A percentile compares a stretch with the other conserved stretches of the same genome.
phyloP scores from a whole-genome alignment of 208 protist species.

The Kentomonas sorsogonicus region DNA sequence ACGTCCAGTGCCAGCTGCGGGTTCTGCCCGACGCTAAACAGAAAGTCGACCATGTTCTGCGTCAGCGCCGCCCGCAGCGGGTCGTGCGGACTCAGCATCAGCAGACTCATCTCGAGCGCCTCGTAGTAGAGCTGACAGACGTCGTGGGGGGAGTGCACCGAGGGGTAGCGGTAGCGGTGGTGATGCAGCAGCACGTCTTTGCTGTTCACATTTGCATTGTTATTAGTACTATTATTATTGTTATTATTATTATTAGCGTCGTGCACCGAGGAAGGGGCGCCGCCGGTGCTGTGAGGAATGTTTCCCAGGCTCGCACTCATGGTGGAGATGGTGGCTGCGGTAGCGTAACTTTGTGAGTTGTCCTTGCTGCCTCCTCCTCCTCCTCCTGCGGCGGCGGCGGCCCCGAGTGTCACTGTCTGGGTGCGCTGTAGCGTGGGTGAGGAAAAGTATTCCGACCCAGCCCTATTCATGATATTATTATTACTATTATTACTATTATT shows the following conservation, averaged over 20 bases:
- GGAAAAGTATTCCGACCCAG: too few species aligned
- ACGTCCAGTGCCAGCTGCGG: slow-evolving; percentile 9
- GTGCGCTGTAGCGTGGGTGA: too few species aligned
- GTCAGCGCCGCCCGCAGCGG: slow-evolving; percentile 77
- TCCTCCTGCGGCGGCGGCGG: too few species aligned
- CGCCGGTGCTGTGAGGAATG: background rate
- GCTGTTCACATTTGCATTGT: background rate
- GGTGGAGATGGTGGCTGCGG: too few species aligned
- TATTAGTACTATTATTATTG: background rate
- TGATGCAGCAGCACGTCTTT: slow-evolving; percentile 29
- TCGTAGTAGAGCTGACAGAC: slow-evolving; percentile 56
- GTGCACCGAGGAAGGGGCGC: background rate
- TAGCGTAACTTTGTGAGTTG: too few species aligned
- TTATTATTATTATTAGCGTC: background rate
- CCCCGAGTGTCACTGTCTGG: too few species aligned
- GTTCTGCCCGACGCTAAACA: slow-evolving; percentile 18
- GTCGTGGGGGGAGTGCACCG: slow-evolving; percentile 41
- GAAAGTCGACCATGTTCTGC: slow-evolving; percentile 65
- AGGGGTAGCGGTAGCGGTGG: slow-evolving; percentile 65
- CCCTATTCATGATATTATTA: too few species aligned
- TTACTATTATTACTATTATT: too few species aligned
- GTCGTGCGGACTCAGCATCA: slow-evolving; percentile 77
- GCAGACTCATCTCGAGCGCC: slow-evolving; percentile 54
- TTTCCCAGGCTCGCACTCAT: too few species aligned
- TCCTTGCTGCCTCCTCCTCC: too few species aligned